Evolutionary conservation across 805 yeast species (phyloP).

Genomic region (Hanseniaspora mollemarum): DNA sequence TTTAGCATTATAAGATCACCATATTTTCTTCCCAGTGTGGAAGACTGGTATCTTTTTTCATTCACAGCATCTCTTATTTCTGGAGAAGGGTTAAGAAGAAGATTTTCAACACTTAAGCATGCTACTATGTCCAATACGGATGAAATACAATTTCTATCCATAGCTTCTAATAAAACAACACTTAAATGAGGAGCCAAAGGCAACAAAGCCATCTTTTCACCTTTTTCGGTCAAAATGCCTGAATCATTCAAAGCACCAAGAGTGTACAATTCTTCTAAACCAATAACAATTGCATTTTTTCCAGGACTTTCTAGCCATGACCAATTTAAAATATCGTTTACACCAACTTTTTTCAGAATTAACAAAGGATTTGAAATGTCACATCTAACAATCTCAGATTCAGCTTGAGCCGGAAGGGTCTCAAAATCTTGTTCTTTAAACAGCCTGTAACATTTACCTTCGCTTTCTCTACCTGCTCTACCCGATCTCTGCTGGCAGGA

Average conservation of each 20-base stretch:
- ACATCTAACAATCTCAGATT: constrained; percentile 81
- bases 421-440: constrained; percentile 63
- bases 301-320: constrained; percentile 91
- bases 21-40: constrained; percentile 56
- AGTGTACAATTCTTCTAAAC: constrained; percentile 65
- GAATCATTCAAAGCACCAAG: constrained; percentile 65
- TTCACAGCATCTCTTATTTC: constrained; percentile 78
- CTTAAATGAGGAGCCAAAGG: constrained; percentile 91
- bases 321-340: constrained; percentile 76
- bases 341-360: constrained; percentile 71
- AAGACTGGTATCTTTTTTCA: constrained; percentile 54
- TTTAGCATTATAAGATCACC: constrained; percentile 81
- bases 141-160: constrained; percentile 41
- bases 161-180: constrained; percentile 67
- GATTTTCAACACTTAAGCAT: constrained; percentile 84
- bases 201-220: constrained; percentile 74
- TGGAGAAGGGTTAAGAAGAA: constrained; percentile 65
- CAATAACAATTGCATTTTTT: constrained; percentile 58
- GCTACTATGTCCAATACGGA: constrained; percentile 82
- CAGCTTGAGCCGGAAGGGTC: constrained; percentile 64
- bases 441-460: constrained; percentile 79
- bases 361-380: constrained; percentile 77
- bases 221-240: constrained; percentile 69
- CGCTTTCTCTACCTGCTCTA: constrained; percentile 96
- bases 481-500: constrained; percentile 94